phyloP scores from a whole-genome alignment of 2,329 filamentous ascomycete species.

The Colletotrichum sp. region DNA sequence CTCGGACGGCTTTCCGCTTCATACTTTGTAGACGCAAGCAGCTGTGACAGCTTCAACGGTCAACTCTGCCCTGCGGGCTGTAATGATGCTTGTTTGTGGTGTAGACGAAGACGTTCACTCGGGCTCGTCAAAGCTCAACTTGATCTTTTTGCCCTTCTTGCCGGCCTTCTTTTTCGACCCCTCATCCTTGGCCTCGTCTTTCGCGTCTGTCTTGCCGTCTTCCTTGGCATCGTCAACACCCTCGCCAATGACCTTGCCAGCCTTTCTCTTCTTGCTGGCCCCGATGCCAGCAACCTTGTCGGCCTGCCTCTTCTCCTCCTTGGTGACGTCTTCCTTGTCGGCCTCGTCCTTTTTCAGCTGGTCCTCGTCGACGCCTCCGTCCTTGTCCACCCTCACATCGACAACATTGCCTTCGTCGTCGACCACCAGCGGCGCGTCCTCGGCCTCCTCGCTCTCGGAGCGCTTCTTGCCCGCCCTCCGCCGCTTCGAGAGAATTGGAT shows the following conservation, averaged over 20 bases:
- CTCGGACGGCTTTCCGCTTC: background rate
- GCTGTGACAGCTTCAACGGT: background rate
- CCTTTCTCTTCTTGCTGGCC: slow-evolving; percentile 59
- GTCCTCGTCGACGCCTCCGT: slow-evolving; percentile 44
- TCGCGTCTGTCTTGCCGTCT: background rate
- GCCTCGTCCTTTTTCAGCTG: slow-evolving; percentile 30
- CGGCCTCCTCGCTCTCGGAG: slow-evolving; percentile 71
- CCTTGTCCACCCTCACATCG: slow-evolving; percentile 47
- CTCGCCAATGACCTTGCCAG: slow-evolving; percentile 53
- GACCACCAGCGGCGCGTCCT: slow-evolving; percentile 78
- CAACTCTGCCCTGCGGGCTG: background rate
- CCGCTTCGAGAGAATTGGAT: slow-evolving; percentile 55
- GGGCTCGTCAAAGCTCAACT: slow-evolving; percentile 61
- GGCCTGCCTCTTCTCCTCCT: slow-evolving; percentile 31
- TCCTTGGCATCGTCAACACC: slow-evolving; percentile 28
- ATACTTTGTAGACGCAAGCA: background rate
- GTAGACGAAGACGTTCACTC: slow-evolving; percentile 11
- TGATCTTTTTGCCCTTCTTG: slow-evolving; percentile 64
- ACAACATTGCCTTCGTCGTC: slow-evolving; percentile 74
- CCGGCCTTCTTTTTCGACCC: slow-evolving; percentile 26
- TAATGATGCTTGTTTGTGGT: background rate
- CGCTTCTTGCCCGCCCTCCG: slow-evolving; percentile 58
- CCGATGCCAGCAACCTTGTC: slow-evolving; percentile 46
- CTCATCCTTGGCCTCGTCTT: background rate
- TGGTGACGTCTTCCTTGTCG: slow-evolving; percentile 25